phyloP scores from a whole-genome alignment of 2,329 filamentous ascomycete species.

The Fusarium nisikadoi region DNA sequence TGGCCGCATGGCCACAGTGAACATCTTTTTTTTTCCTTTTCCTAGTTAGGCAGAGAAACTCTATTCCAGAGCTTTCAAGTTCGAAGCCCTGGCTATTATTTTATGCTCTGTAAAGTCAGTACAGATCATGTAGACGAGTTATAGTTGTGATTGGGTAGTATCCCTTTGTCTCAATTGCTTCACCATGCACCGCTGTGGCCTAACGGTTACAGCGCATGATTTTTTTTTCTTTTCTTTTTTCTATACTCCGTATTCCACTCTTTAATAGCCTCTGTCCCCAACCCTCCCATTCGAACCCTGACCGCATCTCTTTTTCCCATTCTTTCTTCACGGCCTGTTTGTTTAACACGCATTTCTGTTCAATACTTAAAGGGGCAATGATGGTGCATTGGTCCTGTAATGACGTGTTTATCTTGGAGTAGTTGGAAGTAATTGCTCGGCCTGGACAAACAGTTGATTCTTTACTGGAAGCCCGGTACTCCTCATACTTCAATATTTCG shows the following conservation, averaged over 20 bases:
- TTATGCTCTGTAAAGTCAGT: no score
- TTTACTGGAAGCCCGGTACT: background rate
- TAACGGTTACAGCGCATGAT: background rate
- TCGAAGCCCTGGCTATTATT: no score
- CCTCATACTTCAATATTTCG: background rate
- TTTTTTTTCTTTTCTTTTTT: background rate
- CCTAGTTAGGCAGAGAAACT: no score
- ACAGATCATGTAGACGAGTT: no score
- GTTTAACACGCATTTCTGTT: background rate
- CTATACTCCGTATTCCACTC: background rate
- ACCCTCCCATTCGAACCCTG: background rate
- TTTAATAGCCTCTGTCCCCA: background rate
- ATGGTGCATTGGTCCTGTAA: background rate
- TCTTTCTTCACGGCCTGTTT: background rate
- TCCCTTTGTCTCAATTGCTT: background rate
- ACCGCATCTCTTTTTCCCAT: background rate
- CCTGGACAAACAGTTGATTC: background rate
- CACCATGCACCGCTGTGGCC: background rate
- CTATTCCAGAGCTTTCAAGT: no score
- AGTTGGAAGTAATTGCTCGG: background rate
- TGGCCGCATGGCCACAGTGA: background rate
- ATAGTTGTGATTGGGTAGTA: background rate
- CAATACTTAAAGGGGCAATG: background rate
- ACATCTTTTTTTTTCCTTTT: background rate
- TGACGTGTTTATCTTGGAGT: background rate